Base-by-base conservation (phyloP, 139 green algal genomes). In the Micractinium sp. region DNA sequence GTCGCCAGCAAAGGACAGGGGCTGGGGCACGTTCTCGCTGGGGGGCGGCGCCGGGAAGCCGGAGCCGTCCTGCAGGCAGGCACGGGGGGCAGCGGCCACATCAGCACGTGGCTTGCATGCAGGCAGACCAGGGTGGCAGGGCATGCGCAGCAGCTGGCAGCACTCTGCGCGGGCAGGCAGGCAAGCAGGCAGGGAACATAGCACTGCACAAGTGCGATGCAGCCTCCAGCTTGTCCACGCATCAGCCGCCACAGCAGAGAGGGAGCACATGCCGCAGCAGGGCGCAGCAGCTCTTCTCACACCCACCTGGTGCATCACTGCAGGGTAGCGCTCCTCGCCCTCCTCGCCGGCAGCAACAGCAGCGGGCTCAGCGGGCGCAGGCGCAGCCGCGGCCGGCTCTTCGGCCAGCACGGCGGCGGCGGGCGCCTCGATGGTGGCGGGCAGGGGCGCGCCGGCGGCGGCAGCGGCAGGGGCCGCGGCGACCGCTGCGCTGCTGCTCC, bases 1-100 rank as follows among this genome's bases (percentile, higher is more conserved):
- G 81, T 86, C 81, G 23, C 81, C 81, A 7, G 81, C 35, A n/a
- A 86, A 86, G 33, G 81, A 86, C 60, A 86, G 81, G 18, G 80
- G 81, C 61, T 86, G 81, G 25, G 81, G 81, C 61, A 86, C 61
- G n/a, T 2, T 47, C 33, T 86, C 81, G 33, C n/a, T n/a, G n/a
- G 81, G 33, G 33, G 81, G 61, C 61, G 81, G 81, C 1, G 81
- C 81, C 23, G 61, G 35, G 25, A 63, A 76, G 60, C 33, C 61
- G 61, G 60, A 33, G 1, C 77, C 81, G 0, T 69, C n/a, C 81
- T 86, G 81, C n/a, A 38, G 41, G 9, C 9, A 31, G 22, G 36
- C 22, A 14, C 23, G 36, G 36, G 23, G 23, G 25, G 18, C 75
- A 81, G n/a, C 75, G 33, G 75, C 75, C 25, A n/a, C 69, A 16